Evolutionary conservation across 2,329 filamentous ascomycete species (phyloP).

Genomic region (Aspergillus piperis): DNA sequence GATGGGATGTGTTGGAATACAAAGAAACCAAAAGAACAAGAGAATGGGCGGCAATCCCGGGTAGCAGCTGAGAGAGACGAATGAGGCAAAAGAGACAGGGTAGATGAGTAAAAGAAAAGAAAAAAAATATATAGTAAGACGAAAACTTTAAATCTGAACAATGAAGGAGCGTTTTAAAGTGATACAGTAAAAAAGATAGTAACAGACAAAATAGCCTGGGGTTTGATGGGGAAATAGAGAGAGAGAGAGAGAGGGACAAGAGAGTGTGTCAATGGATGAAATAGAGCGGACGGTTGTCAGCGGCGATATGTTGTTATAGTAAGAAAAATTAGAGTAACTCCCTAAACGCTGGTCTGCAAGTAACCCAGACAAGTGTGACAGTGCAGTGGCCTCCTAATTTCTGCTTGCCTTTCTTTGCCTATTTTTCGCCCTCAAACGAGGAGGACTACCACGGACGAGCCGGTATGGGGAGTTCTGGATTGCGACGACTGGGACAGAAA

Average conservation of each 20-base stretch:
- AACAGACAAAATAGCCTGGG: background rate
- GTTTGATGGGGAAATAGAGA: slow-evolving; percentile 6
- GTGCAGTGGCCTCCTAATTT: background rate
- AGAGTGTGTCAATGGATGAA: background rate
- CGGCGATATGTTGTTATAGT: background rate
- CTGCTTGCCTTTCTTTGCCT: slow-evolving; percentile 1
- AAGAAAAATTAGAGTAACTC: slow-evolving; percentile 2
- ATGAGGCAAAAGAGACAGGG: slow-evolving; percentile 12
- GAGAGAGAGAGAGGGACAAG: slow-evolving; percentile 5
- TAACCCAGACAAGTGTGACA: background rate
- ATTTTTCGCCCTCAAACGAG: slow-evolving; percentile 12
- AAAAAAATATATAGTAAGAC: background rate
- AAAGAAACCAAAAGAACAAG: slow-evolving; percentile 15
- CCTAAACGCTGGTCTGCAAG: background rate
- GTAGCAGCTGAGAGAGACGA: slow-evolving; percentile 1
- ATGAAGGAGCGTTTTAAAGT: slow-evolving; percentile 1
- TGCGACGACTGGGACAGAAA: slow-evolving; percentile 16
- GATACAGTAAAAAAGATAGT: background rate
- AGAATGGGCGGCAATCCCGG: slow-evolving; percentile 8
- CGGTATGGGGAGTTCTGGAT: slow-evolving; percentile 14
- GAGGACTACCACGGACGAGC: slow-evolving; percentile 19
- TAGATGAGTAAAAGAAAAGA: background rate
- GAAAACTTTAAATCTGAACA: slow-evolving; percentile 6
- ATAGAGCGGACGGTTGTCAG: slow-evolving; percentile 1
- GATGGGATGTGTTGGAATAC: slow-evolving; percentile 1